Percentiles rank a stretch among this genome's conserved stretches.
These are phyloP conservation scores for Fusarium sp. DNA, from an alignment of 2,329 filamentous ascomycete species.

Conservation along the genomic window DNA sequence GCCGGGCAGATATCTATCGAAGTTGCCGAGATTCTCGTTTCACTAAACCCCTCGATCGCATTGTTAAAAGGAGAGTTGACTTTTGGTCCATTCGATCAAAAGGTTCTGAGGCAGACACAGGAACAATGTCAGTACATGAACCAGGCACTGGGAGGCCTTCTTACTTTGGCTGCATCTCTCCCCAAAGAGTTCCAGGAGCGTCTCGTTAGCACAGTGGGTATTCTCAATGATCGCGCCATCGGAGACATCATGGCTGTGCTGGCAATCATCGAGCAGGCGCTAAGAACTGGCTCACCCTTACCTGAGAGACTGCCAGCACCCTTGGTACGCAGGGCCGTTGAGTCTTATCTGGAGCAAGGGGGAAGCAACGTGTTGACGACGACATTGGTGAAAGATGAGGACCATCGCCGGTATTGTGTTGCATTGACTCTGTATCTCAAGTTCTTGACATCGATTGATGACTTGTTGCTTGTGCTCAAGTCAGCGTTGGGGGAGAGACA, in stretches of 20 bases:
- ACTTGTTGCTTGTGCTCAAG: slow-evolving; percentile 62
- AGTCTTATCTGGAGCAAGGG: slow-evolving; percentile 41
- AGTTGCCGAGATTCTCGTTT: slow-evolving; percentile 49
- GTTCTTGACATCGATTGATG: slow-evolving; percentile 61
- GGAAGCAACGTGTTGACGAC: slow-evolving; percentile 51
- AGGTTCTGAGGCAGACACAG: slow-evolving; percentile 50
- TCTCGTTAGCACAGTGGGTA: slow-evolving; percentile 56
- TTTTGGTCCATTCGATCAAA: slow-evolving; percentile 51
- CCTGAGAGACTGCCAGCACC: slow-evolving; percentile 65
- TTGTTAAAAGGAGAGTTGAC: slow-evolving; percentile 52
- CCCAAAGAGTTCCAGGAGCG: slow-evolving; percentile 59
- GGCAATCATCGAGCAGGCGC: slow-evolving; percentile 61
- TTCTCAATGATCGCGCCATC: slow-evolving; percentile 61
- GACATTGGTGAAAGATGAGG: slow-evolving; percentile 56
- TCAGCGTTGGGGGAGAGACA: slow-evolving; percentile 60
- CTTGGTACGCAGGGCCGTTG: slow-evolving; percentile 56
- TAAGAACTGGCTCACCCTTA: slow-evolving; percentile 64
- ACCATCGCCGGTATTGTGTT: slow-evolving; percentile 64
- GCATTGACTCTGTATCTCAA: slow-evolving; percentile 61
- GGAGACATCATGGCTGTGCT: slow-evolving; percentile 68
- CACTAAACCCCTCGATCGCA: slow-evolving; percentile 46
- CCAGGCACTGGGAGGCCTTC: slow-evolving; percentile 52
- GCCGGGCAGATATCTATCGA: slow-evolving; percentile 51
- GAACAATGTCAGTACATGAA: slow-evolving; percentile 54
- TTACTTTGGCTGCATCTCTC: slow-evolving; percentile 54